Evolutionary conservation across 192 early-diverging fungal species (phyloP).

Genomic region (Coemansia sp.): DNA sequence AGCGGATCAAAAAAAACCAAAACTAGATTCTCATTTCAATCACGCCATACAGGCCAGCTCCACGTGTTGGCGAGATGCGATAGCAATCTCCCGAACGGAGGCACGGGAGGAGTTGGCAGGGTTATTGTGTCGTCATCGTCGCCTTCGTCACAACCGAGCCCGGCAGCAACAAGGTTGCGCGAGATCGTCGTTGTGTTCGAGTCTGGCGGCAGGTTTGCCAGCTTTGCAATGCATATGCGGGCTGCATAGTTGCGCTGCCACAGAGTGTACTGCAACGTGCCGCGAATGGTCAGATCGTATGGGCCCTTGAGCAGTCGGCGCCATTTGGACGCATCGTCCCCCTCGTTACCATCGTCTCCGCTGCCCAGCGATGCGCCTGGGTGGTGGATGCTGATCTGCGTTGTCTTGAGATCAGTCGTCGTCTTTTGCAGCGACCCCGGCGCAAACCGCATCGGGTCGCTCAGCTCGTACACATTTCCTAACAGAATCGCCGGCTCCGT

Average conservation of each 20-base stretch:
- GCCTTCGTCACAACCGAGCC: slow-evolving; percentile 49
- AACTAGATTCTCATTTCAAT: background rate
- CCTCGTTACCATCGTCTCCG: slow-evolving; percentile 33
- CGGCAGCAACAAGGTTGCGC: slow-evolving; percentile 23
- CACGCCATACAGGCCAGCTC: background rate
- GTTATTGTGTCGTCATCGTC: slow-evolving; percentile 48
- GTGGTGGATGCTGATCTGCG: slow-evolving; percentile 53
- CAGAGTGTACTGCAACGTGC: slow-evolving; percentile 55
- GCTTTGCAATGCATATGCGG: slow-evolving; percentile 55
- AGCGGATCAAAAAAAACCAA: background rate
- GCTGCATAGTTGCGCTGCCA: slow-evolving; percentile 56
- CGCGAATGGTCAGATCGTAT: slow-evolving; percentile 57
- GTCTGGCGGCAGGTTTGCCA: slow-evolving; percentile 49
- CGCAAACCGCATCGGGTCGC: slow-evolving; percentile 52
- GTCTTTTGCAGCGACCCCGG: slow-evolving; percentile 34
- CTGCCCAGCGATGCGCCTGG: slow-evolving; percentile 36
- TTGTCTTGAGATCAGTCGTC: slow-evolving; percentile 37
- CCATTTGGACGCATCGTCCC: slow-evolving; percentile 47
- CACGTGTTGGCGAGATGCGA: background rate
- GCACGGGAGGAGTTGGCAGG: slow-evolving; percentile 33
- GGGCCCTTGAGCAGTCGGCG: slow-evolving; percentile 41
- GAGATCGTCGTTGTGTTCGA: slow-evolving; percentile 17
- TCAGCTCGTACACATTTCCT: slow-evolving; percentile 50
- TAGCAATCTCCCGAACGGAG: slow-evolving; percentile 5
- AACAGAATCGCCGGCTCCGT: slow-evolving; percentile 49